Evolutionary conservation across 257 asterid genomes (phyloP).

Genomic region (Solanum sejunctum): DNA sequence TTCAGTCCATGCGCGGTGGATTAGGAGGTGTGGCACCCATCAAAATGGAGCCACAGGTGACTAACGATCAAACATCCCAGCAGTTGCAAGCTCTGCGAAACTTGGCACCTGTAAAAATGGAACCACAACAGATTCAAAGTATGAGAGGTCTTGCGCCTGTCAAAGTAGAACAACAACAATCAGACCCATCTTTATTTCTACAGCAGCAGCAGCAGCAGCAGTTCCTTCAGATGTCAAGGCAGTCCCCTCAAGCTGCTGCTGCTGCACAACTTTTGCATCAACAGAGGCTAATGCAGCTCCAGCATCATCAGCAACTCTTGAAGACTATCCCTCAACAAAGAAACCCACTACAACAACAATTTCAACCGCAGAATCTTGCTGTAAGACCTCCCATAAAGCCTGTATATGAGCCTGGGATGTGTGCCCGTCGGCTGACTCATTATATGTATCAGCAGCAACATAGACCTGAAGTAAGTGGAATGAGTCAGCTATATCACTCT

Average conservation of each 20-base stretch:
- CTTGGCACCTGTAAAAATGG: constrained; percentile 43
- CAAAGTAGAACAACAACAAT: constrained; percentile 69
- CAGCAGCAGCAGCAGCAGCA: constrained; percentile 41
- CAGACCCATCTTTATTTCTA: constrained; percentile 57
- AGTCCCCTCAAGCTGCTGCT: constrained; percentile 57
- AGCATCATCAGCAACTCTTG: constrained; percentile 73
- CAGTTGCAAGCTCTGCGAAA: constrained; percentile 45
- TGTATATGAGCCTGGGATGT: constrained; percentile 93
- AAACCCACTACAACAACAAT: constrained; percentile 45
- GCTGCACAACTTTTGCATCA: constrained; percentile 78
- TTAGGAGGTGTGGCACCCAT: constrained; percentile 40
- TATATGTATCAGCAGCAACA: constrained; percentile 96
- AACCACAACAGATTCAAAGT: constrained; percentile 39
- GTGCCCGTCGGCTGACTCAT: constrained; percentile 89
- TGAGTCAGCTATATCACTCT: neutral
- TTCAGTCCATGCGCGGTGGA: constrained; percentile 43
- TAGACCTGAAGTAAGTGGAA: constrained; percentile 70
- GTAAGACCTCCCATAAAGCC: constrained; percentile 55
- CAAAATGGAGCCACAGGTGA: constrained; percentile 48
- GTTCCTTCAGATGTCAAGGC: constrained; percentile 43
- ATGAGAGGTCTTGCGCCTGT: constrained; percentile 45
- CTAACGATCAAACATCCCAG: constrained; percentile 39
- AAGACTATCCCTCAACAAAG: constrained; percentile 82
- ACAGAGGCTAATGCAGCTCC: constrained; percentile 69
- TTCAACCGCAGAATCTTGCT: constrained; percentile 52